phyloP scores from a whole-genome alignment of 2,329 filamentous ascomycete genomes.

The Neoarthrinium moseri region DNA sequence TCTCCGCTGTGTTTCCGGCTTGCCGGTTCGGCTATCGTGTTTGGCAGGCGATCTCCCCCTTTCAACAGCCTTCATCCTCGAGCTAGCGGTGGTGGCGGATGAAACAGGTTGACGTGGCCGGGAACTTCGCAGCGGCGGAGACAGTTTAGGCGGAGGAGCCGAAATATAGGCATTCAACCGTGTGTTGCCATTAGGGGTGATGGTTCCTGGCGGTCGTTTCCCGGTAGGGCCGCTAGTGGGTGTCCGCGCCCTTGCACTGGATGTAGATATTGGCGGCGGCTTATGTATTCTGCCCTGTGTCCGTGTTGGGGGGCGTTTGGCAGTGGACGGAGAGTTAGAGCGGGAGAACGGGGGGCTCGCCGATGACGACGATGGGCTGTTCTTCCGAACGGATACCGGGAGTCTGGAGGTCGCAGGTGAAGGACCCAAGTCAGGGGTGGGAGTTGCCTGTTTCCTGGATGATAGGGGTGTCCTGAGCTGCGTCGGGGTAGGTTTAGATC shows the following conservation, averaged over 20 bases:
- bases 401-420: constrained; percentile 38
- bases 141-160: constrained; percentile 67
- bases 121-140: constrained; percentile 77
- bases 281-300: constrained; percentile 37
- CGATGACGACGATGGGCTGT: constrained; percentile 42
- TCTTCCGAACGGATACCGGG: constrained; percentile 45
- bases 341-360: constrained; percentile 52
- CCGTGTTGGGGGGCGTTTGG: constrained; percentile 37
- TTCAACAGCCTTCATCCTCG: constrained; percentile 64
- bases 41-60: constrained; percentile 45
- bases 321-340: constrained; percentile 53
- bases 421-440: constrained; percentile 26
- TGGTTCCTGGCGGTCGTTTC: constrained; percentile 40
- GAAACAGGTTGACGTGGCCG: constrained; percentile 79
- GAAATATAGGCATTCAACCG: constrained; percentile 74
- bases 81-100: constrained; percentile 68
- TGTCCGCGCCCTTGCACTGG: constrained; percentile 37
- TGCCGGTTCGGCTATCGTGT: constrained; percentile 27
- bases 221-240: constrained; percentile 35
- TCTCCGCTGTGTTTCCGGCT: constrained; percentile 39
- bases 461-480: constrained; percentile 29
- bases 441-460: constrained; percentile 30
- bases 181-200: constrained; percentile 50
- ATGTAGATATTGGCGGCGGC: constrained; percentile 23
- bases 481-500: constrained; percentile 29